phyloP scores from a whole-genome alignment of 805 yeast species.

The Candida yuanshanica region DNA sequence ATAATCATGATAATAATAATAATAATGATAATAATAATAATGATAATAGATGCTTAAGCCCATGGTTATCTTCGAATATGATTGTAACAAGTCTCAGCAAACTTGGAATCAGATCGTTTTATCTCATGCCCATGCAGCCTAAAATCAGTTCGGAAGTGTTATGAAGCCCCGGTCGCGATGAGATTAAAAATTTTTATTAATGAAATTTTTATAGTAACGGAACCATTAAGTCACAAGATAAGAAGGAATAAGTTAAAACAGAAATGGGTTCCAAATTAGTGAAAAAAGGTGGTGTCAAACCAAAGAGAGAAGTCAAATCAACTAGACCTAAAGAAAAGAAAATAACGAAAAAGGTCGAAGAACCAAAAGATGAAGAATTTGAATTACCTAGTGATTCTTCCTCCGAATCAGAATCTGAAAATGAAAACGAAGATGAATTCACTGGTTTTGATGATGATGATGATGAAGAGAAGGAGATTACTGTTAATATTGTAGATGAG shows the following conservation, averaged over 20 bases:
- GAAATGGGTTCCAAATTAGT: constrained; percentile 14
- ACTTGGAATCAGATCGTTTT: too few species aligned
- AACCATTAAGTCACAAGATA: background rate
- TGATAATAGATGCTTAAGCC: too few species aligned
- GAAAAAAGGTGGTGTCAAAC: constrained; percentile 17
- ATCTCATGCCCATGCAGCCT: too few species aligned
- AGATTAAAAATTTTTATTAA: constrained; percentile 8
- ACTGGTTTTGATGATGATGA: background rate
- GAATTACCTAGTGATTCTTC: constrained; percentile 22
- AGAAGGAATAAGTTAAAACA: background rate
- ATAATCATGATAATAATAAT: too few species aligned
- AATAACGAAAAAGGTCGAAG: constrained; percentile 6
- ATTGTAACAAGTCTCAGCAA: too few species aligned
- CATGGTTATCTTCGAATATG: too few species aligned
- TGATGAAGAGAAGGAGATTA: constrained; percentile 6
- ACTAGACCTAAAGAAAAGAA: constrained; percentile 6
- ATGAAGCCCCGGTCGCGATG: constrained; percentile 12
- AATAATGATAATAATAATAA: too few species aligned
- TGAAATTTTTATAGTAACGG: background rate
- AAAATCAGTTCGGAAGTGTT: constrained; percentile 4
- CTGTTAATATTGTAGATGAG: constrained; percentile 9
- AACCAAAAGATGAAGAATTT: constrained; percentile 22
- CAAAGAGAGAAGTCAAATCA: constrained; percentile 13
- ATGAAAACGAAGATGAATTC: constrained; percentile 14
- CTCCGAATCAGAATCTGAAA: constrained; percentile 23